These are phyloP conservation scores for Clavispora fructus DNA, from an alignment of 805 yeast species.

Conservation along the genomic window DNA sequence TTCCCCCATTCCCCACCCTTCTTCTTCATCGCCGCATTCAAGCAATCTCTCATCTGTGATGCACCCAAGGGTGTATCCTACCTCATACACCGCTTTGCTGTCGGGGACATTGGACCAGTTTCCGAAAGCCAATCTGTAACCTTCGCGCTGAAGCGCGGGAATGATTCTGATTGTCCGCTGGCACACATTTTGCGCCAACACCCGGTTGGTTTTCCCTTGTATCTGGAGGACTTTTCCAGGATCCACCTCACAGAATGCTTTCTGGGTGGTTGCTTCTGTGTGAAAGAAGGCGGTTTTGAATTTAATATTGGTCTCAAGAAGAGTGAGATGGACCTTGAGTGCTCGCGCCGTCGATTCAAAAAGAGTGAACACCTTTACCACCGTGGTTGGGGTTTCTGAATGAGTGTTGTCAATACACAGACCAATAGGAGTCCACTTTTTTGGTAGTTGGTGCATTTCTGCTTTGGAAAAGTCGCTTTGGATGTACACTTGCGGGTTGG, in stretches of 20 bases:
- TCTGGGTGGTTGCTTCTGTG: neutral
- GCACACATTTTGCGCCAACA: neutral
- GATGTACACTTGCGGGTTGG: neutral
- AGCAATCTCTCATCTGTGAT: neutral
- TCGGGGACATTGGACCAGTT: neutral
- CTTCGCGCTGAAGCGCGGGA: neutral
- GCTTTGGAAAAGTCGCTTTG: slow-evolving; percentile 3
- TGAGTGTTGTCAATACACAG: slow-evolving; percentile 12
- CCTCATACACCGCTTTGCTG: neutral
- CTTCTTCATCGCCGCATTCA: neutral
- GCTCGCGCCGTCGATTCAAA: neutral
- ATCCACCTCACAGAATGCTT: slow-evolving; percentile 7
- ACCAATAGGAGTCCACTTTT: slow-evolving; percentile 4
- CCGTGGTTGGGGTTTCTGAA: slow-evolving; percentile 10
- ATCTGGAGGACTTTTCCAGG: slow-evolving; percentile 12
- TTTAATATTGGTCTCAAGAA: slow-evolving; percentile 1
- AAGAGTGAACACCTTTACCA: slow-evolving; percentile 2
- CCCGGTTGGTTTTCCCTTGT: neutral
- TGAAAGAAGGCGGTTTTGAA: neutral
- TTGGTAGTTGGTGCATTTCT: neutral
- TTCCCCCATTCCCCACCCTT: neutral
- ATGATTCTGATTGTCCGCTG: neutral
- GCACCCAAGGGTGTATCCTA: neutral
- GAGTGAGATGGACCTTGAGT: slow-evolving; percentile 1
- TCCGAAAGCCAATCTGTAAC: neutral